Evolutionary conservation across 2,329 filamentous ascomycete species (phyloP).

Genomic region (Aspergillus spinulosporus): DNA sequence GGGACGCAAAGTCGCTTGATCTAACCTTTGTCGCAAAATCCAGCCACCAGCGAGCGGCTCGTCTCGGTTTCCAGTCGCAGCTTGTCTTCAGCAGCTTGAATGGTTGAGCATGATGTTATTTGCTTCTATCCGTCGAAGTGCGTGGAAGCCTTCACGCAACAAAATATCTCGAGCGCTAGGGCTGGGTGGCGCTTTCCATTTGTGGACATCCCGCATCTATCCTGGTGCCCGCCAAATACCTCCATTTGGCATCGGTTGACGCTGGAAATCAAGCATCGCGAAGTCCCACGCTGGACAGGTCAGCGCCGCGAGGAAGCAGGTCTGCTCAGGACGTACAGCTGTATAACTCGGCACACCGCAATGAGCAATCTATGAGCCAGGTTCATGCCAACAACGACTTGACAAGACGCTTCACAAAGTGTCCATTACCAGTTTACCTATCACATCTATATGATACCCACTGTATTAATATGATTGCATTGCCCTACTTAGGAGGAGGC

Average conservation of each 20-base stretch:
- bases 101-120: background rate
- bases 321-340: background rate
- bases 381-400: no score
- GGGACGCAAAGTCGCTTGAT: conserved; percentile 77
- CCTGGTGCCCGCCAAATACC: background rate
- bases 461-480: conserved; percentile 6
- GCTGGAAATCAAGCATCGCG: background rate
- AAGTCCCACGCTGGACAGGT: background rate
- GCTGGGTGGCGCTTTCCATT: background rate
- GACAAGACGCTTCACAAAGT: background rate
- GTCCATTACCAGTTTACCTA: background rate
- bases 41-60: conserved; percentile 8
- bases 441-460: conserved; percentile 14
- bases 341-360: background rate
- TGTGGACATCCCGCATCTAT: background rate
- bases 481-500: background rate
- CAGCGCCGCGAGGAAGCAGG: background rate
- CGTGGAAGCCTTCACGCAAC: background rate
- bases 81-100: background rate
- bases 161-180: background rate
- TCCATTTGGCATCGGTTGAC: background rate
- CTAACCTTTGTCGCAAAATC: background rate
- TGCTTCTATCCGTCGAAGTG: no score
- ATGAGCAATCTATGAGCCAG: background rate
- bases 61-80: background rate